phyloP scores from a whole-genome alignment of 805 yeast species.

The Saturnispora besseyi region DNA sequence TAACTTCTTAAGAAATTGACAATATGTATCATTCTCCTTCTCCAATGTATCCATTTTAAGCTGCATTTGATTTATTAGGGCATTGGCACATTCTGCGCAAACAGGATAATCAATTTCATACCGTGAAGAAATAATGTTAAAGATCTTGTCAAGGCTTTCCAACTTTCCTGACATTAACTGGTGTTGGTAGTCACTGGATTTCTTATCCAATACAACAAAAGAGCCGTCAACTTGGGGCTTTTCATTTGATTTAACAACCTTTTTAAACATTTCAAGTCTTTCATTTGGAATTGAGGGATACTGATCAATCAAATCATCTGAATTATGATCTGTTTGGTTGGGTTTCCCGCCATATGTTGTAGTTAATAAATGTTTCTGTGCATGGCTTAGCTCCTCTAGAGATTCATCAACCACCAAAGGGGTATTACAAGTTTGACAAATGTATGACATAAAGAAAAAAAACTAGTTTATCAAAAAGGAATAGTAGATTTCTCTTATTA shows the following conservation, averaged over 20 bases:
- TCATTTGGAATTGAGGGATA: slow-evolving; percentile 30
- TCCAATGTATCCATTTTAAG: slow-evolving; percentile 62
- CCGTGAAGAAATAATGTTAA: slow-evolving; percentile 66
- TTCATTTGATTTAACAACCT: slow-evolving; percentile 19
- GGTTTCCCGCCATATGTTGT: slow-evolving; percentile 21
- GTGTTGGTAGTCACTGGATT: background rate
- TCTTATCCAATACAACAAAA: slow-evolving; percentile 12
- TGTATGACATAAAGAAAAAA: slow-evolving; percentile 21
- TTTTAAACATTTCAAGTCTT: slow-evolving; percentile 30
- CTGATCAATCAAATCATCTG: slow-evolving; percentile 19
- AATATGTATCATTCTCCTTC: slow-evolving; percentile 70
- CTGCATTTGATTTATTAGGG: slow-evolving; percentile 55
- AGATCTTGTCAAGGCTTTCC: slow-evolving; percentile 51
- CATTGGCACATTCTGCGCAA: slow-evolving; percentile 75
- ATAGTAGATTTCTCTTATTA: background rate
- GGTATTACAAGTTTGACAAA: slow-evolving; percentile 56
- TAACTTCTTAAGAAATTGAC: slow-evolving; percentile 62
- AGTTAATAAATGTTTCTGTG: slow-evolving; percentile 47
- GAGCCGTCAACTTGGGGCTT: slow-evolving; percentile 14
- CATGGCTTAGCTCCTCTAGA: slow-evolving; percentile 39
- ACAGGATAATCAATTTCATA: slow-evolving; percentile 80
- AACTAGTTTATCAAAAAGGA: background rate
- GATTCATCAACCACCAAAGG: slow-evolving; percentile 52
- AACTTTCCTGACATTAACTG: slow-evolving; percentile 14
- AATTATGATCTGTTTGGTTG: slow-evolving; percentile 3